A percentile compares a stretch with the other conserved stretches of the same genome.
Evolutionary conservation across 345 rosid species (phyloP).

Genomic region (Eucalyptus guilfoylei): DNA sequence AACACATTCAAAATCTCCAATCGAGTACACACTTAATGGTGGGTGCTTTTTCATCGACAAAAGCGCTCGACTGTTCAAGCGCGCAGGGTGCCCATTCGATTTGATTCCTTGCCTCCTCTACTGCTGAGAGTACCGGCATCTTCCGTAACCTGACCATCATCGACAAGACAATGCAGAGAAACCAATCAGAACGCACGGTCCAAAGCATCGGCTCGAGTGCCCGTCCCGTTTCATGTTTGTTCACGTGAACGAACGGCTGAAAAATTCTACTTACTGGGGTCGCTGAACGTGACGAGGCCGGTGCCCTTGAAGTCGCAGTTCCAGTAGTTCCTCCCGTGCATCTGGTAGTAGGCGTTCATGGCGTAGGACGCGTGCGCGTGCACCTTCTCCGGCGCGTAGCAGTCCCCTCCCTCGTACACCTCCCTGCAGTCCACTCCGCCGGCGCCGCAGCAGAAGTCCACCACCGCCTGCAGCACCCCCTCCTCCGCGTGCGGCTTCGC

Average conservation of each 20-base stretch:
- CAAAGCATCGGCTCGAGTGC: not conserved
- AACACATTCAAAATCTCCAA: not conserved
- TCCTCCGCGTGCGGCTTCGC: constrained; percentile 64
- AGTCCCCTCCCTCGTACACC: constrained; percentile 26
- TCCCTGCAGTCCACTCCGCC: constrained; percentile 71
- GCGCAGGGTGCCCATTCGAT: not conserved
- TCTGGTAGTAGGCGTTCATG: constrained; percentile 61
- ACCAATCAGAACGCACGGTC: not conserved
- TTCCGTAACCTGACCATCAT: constrained; percentile 35
- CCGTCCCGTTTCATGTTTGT: not conserved
- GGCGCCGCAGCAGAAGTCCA: constrained; percentile 51
- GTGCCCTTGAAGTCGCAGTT: constrained; percentile 64
- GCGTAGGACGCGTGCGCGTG: constrained; percentile 61
- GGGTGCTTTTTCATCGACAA: not conserved
- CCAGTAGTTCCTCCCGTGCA: constrained; percentile 73
- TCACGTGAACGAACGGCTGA: not conserved
- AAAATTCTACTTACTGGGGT: constrained; percentile 30
- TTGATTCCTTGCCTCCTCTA: not conserved
- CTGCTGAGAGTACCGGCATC: constrained; percentile 46
- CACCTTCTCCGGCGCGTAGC: constrained; percentile 39
- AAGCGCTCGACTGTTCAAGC: not conserved
- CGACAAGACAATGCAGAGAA: not conserved
- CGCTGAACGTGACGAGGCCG: constrained; percentile 53
- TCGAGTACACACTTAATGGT: not conserved
- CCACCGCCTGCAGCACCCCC: constrained; percentile 38